phyloP scores from a whole-genome alignment of 1,139 yeast species.

The Entelexis paramagnoliae region DNA sequence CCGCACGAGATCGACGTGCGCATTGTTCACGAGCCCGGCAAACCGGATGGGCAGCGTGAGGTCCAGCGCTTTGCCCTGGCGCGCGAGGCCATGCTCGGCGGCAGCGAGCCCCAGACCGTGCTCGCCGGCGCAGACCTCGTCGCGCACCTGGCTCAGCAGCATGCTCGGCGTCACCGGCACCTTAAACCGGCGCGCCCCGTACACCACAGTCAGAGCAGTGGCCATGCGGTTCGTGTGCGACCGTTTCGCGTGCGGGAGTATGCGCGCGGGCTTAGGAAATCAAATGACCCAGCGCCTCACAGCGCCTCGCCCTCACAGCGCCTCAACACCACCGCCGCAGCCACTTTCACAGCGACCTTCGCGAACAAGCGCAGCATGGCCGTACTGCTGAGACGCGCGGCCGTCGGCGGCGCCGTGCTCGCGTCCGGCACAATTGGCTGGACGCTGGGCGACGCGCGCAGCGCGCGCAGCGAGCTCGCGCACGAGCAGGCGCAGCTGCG shows the following conservation, averaged over 20 bases:
- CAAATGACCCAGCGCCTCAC: no score
- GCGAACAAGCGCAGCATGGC: no score
- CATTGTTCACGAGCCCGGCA: conserved; percentile 22
- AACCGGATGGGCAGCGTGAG: conserved; percentile 22
- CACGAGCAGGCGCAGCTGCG: conserved; percentile 7
- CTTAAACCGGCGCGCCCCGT: conserved; percentile 16
- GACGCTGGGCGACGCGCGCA: conserved; percentile 8
- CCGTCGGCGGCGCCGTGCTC: conserved; percentile 1
- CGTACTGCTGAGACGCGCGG: neutral
- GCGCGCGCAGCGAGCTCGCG: neutral
- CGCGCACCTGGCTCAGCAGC: conserved; percentile 19
- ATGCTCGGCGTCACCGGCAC: conserved; percentile 23
- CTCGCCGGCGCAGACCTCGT: conserved; percentile 17
- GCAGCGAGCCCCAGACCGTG: conserved; percentile 8
- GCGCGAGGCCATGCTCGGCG: conserved; percentile 14
- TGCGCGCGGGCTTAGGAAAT: no score
- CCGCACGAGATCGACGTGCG: conserved; percentile 18
- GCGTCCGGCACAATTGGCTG: conserved; percentile 12
- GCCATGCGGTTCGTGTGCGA: neutral
- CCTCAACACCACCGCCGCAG: no score
- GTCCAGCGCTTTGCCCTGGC: conserved; percentile 21
- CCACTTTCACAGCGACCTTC: no score
- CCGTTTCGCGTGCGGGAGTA: no score
- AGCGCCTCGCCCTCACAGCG: no score
- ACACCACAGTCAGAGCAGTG: conserved; percentile 15